Percentiles rank a stretch among this genome's conserved stretches.
Evolutionary conservation across 78 protist genomes (phyloP).

Genomic region (Parvularia atlantis): DNA sequence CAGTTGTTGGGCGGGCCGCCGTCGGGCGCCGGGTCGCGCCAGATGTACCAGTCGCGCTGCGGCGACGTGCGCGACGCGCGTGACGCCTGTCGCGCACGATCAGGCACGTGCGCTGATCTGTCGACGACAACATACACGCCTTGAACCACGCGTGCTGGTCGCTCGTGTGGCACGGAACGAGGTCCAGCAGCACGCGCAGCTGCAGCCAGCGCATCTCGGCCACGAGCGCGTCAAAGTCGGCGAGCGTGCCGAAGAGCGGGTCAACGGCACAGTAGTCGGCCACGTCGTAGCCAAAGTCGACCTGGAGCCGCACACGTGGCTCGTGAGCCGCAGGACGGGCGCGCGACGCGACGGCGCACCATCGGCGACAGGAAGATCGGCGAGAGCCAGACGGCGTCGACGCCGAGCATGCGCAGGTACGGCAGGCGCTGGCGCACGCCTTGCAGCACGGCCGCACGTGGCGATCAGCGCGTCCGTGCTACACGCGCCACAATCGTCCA

Average conservation of each 20-base stretch:
- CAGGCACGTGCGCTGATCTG: too few relatives aligned
- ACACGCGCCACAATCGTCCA: too few relatives aligned
- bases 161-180: slow-evolving; percentile 21
- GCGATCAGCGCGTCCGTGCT: too few relatives aligned
- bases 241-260: slow-evolving; percentile 14
- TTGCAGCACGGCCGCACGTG: not conserved
- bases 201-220: slow-evolving; percentile 4
- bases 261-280: slow-evolving; percentile 3
- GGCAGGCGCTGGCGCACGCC: not conserved
- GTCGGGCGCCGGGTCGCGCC: too few relatives aligned
- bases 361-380: slow-evolving; percentile 1
- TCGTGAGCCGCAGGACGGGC: too few relatives aligned
- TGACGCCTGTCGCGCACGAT: too few relatives aligned
- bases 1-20: slow-evolving; percentile 11
- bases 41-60: slow-evolving; percentile 13
- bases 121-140: too few relatives aligned
- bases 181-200: slow-evolving; percentile 5
- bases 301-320: too few relatives aligned
- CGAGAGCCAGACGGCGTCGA: slow-evolving; percentile 7
- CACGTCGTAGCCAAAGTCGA: slow-evolving; percentile 14
- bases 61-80: not conserved
- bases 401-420: slow-evolving; percentile 2
- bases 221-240: not conserved
- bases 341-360: too few relatives aligned
- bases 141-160: slow-evolving; percentile 22